Evolutionary conservation across 352 stramenopile species (phyloP).

Genomic region (Phytophthora tentaculata): DNA sequence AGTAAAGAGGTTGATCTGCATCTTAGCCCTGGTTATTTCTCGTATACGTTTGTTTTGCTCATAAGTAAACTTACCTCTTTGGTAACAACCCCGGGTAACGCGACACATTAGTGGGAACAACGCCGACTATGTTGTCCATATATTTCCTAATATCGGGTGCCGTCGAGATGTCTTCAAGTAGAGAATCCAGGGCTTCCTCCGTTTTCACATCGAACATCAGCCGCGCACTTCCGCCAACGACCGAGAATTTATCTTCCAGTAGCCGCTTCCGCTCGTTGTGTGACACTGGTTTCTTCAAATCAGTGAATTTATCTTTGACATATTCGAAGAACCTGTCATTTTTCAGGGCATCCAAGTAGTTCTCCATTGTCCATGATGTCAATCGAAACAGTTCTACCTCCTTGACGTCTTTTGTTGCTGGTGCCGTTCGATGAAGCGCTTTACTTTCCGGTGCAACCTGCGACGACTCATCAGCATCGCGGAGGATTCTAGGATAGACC

Average conservation of each 20-base stretch:
- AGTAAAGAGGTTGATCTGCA: too few species aligned
- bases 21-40: too few species aligned
- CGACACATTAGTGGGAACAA: too few species aligned
- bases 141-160: neutral
- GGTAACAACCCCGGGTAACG: too few species aligned
- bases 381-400: constrained; percentile 1
- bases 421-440: neutral
- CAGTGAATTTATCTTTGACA: constrained; percentile 7
- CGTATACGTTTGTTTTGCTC: too few species aligned
- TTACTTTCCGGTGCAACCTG: neutral
- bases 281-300: neutral
- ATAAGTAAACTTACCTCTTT: too few species aligned
- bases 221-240: constrained; percentile 9
- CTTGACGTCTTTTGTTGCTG: neutral
- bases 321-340: neutral
- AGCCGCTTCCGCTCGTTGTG: constrained; percentile 1
- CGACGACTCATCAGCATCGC: neutral
- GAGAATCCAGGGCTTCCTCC: neutral
- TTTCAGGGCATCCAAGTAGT: neutral
- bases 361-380: neutral
- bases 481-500: neutral
- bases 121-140: neutral
- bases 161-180: neutral
- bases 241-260: constrained; percentile 9
- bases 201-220: constrained; percentile 14